Evolutionary conservation across 2,329 filamentous ascomycete species (phyloP).

Genomic region (Diplodia corticola): DNA sequence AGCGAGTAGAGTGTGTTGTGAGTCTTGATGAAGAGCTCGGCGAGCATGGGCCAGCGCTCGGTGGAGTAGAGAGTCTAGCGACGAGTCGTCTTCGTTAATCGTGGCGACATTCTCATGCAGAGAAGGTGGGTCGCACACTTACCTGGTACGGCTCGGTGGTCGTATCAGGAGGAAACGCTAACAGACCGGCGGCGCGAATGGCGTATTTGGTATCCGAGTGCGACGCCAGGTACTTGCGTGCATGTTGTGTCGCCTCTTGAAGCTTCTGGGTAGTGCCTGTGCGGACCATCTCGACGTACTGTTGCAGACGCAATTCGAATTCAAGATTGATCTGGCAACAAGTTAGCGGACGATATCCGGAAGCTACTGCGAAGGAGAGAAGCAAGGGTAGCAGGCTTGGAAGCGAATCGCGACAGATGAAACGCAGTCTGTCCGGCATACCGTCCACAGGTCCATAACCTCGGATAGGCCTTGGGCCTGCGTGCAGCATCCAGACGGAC

Average conservation of each 20-base stretch:
- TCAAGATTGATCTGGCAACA: constrained; percentile 71
- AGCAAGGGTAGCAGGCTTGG: background rate
- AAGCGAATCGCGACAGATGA: background rate
- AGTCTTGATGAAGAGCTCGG: constrained; percentile 77
- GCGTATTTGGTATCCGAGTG: constrained; percentile 68
- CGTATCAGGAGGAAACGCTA: constrained; percentile 70
- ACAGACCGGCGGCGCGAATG: constrained; percentile 74
- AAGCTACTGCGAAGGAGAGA: background rate
- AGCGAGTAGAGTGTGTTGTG: constrained; percentile 85
- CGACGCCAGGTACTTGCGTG: constrained; percentile 75
- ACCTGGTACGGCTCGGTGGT: constrained; percentile 62
- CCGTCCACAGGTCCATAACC: background rate
- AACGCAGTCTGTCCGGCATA: background rate
- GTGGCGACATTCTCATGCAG: background rate
- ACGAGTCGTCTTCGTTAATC: background rate
- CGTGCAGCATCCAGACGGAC: background rate
- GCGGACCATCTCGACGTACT: constrained; percentile 89
- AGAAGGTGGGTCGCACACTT: constrained; percentile 26
- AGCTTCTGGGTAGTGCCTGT: constrained; percentile 60
- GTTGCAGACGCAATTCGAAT: constrained; percentile 89
- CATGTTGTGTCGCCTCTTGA: constrained; percentile 76
- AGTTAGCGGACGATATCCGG: constrained; percentile 2
- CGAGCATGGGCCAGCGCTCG: constrained; percentile 73
- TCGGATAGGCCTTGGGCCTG: background rate
- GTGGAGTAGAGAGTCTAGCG: constrained; percentile 69